Conservation (phyloP, 2,329 filamentous ascomycete genomes). For the Colletotrichum cordylinicola region DNA sequence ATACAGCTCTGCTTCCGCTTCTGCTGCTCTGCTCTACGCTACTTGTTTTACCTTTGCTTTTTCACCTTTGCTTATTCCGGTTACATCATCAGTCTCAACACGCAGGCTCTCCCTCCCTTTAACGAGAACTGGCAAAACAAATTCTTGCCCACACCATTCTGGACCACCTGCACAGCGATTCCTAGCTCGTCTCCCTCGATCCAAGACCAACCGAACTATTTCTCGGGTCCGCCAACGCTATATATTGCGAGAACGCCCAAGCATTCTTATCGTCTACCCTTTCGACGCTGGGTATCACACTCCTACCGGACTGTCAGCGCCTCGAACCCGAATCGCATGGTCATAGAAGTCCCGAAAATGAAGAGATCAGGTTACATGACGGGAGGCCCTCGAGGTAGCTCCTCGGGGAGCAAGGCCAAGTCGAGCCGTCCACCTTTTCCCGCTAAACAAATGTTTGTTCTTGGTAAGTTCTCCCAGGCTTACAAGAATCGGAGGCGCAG, state of each 20-base stretch:
- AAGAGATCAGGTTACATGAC: conserved; percentile 23
- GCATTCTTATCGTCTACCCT: neutral
- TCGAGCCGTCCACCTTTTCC: conserved; percentile 37
- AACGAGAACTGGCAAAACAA: conserved; percentile 14
- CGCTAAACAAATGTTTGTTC: conserved; percentile 55
- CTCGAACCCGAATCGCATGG: neutral
- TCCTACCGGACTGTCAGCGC: neutral
- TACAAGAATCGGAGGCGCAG: neutral
- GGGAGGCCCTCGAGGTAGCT: conserved; percentile 5
- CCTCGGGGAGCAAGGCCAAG: conserved; percentile 3
- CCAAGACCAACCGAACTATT: neutral
- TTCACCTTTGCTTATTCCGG: conserved; percentile 16
- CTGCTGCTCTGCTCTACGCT: neutral
- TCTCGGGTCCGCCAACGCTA: neutral
- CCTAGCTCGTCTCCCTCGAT: conserved; percentile 7
- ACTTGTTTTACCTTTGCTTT: conserved; percentile 22
- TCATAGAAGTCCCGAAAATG: conserved; percentile 4
- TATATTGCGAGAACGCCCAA: conserved; percentile 4
- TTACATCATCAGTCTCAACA: conserved; percentile 17
- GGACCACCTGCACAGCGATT: neutral
- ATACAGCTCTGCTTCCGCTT: conserved; percentile 2
- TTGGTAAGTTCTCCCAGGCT: conserved; percentile 40
- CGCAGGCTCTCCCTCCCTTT: conserved; percentile 6
- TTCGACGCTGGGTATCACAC: neutral
- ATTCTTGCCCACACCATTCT: conserved; percentile 16